Evolutionary conservation across 2,329 filamentous ascomycete species (phyloP).

Genomic region (Stemphylium vesicarium): DNA sequence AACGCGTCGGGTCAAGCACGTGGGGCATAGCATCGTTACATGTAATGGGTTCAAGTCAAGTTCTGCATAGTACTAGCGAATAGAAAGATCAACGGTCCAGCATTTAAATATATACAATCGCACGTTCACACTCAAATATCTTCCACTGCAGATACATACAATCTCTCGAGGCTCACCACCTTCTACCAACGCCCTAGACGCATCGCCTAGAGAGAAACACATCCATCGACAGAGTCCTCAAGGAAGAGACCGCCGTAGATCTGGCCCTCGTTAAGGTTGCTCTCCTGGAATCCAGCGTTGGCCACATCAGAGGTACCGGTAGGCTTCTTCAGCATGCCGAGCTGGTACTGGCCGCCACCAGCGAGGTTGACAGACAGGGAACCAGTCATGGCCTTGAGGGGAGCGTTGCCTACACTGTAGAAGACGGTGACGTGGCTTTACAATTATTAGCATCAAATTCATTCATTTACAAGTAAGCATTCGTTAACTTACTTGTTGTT

Average conservation of each 20-base stretch:
- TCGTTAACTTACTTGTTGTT: slow-evolving; percentile 55
- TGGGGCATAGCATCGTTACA: no score
- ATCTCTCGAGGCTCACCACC: neutral
- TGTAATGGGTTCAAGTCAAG: no score
- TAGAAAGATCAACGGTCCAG: no score
- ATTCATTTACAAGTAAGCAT: no score
- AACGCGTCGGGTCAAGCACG: no score
- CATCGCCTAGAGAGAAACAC: slow-evolving; percentile 37
- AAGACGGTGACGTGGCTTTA: slow-evolving; percentile 62
- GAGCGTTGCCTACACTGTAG: slow-evolving; percentile 58
- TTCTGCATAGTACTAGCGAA: no score
- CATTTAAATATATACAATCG: no score
- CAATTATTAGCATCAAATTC: neutral
- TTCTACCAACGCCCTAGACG: neutral
- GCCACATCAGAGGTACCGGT: slow-evolving; percentile 52
- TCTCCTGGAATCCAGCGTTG: slow-evolving; percentile 46
- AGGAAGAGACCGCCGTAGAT: slow-evolving; percentile 50
- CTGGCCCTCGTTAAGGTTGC: slow-evolving; percentile 47
- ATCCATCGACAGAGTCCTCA: slow-evolving; percentile 45
- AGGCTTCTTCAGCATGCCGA: slow-evolving; percentile 68
- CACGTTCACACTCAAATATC: no score
- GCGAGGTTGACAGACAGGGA: slow-evolving; percentile 59
- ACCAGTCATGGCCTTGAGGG: slow-evolving; percentile 57
- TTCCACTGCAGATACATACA: neutral
- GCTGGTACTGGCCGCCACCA: slow-evolving; percentile 67